Evolutionary conservation across 2,329 filamentous ascomycete genomes (phyloP), one percentile per base, ranked within the genome.

Genomic region (Penicillium sp.): DNA sequence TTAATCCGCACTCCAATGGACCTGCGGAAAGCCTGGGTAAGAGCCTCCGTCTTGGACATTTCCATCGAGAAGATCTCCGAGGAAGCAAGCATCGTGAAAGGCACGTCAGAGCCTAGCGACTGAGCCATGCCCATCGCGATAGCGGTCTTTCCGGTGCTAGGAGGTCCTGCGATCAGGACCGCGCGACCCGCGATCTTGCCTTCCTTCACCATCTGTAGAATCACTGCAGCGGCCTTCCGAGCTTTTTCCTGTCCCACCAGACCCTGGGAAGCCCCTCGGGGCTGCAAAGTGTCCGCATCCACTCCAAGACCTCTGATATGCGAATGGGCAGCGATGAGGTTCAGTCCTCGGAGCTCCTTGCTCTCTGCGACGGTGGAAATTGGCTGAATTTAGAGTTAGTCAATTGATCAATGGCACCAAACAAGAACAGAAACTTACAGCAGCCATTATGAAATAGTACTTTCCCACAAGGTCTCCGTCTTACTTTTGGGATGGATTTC

Each of bases 41-140:
- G 86, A 50, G 95, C 93, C 78, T 99, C 95, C 37, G 95, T 99
- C 81, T 99, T 99, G 69, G 92, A 96, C 93, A 99, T 98, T 78
- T 99, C 95, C 71, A 98, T 85, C 26, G 93, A 97, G 80, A 97
- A 99, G 70, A 99, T 97, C 76, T 99, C 95, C 58, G 93, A 96
- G 14, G 93, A 92, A 44, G 95, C 92, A 62, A 98, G 88, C 78
- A 92, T 93, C 23, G 95, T 99, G 75, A 99, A 99, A 4, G 95
- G 95, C 2, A 97, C 93, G 74, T 99, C 95, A 49, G 92, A 79
- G 46, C 93, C 95, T 52, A 99, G 85, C 29, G 93, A 96, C 75
- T 99, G 95, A 37, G 95, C 90, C 93, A 99, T 97, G 49, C 93
- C 95, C 90, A 97, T 98, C 51, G 95, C 95, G 68, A 99, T 96